Percentiles rank a stretch among this genome's conserved stretches.
These are phyloP conservation scores for Backusella macrospora DNA, from an alignment of 192 early-diverging fungal species.

Conservation along the genomic window DNA sequence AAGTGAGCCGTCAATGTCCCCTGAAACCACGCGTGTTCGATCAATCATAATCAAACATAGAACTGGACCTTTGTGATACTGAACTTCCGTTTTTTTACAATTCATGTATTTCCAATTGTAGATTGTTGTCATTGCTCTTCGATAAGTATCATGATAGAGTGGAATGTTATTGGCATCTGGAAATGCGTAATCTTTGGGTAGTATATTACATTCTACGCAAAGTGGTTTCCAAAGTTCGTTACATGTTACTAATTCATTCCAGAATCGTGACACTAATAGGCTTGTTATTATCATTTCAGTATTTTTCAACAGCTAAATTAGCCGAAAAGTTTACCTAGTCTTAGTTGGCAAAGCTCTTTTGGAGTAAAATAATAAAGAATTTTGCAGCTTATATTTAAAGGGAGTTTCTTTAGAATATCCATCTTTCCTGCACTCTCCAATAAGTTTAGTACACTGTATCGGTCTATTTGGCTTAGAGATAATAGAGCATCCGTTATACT, in stretches of 20 bases:
- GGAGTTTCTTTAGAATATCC: neutral
- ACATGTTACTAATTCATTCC: constrained; percentile 16
- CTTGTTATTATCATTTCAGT: neutral
- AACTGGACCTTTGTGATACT: constrained; percentile 21
- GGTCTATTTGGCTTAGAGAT: constrained; percentile 7
- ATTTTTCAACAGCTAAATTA: neutral
- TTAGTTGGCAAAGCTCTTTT: constrained; percentile 14
- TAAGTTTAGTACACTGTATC: neutral
- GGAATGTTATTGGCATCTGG: constrained; percentile 5
- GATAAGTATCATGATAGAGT: constrained; percentile 17
- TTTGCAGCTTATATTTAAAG: neutral
- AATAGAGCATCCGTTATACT: neutral
- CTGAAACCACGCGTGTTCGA: constrained; percentile 15
- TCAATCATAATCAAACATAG: constrained; percentile 10
- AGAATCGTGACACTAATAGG: constrained; percentile 14
- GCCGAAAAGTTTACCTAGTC: constrained; percentile 15
- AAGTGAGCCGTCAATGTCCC: constrained; percentile 25
- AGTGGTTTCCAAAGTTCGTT: constrained; percentile 9
- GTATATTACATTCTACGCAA: constrained; percentile 16
- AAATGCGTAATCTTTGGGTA: neutral
- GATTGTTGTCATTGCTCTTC: constrained; percentile 6
- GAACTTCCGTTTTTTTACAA: constrained; percentile 1
- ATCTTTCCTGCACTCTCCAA: neutral
- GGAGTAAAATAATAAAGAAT: constrained; percentile 19
- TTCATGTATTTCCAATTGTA: constrained; percentile 14